These are phyloP conservation scores for Fusarium brevicatenulatum DNA, from an alignment of 2,329 filamentous ascomycete genomes.

Conservation along the genomic window DNA sequence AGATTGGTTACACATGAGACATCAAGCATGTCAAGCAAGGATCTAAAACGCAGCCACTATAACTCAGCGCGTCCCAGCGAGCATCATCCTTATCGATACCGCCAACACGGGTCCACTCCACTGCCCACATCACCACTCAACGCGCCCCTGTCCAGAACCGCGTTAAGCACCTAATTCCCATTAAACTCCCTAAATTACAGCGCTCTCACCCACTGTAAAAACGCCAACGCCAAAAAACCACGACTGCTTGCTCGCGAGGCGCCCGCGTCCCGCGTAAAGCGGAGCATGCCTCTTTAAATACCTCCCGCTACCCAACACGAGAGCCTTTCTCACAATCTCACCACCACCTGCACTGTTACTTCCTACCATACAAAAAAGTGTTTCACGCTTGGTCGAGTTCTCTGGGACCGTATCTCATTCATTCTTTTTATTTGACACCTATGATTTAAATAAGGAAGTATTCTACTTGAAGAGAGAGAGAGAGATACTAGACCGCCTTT, in stretches of 20 bases:
- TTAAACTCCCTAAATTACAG: conserved; percentile 3
- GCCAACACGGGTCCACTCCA: not conserved
- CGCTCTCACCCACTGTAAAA: conserved; percentile 6
- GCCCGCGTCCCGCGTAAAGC: conserved; percentile 24
- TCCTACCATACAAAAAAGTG: conserved; percentile 1
- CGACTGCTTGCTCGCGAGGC: conserved; percentile 16
- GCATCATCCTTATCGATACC: conserved; percentile 35
- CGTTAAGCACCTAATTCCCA: conserved; percentile 29
- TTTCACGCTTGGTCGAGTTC: conserved; percentile 9
- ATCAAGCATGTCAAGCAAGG: conserved; percentile 22
- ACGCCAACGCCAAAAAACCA: conserved; percentile 34
- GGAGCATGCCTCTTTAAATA: conserved; percentile 38
- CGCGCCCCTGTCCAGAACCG: conserved; percentile 13
- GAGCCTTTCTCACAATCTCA: conserved; percentile 12
- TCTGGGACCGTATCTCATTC: conserved; percentile 9
- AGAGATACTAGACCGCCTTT: conserved; percentile 26
- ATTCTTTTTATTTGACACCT: not conserved
- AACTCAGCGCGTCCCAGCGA: conserved; percentile 31
- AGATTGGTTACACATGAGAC: conserved; percentile 1
- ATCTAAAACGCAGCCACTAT: conserved; percentile 27
- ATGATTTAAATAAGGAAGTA: not conserved
- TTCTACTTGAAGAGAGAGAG: too few relatives aligned
- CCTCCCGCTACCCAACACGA: conserved; percentile 38
- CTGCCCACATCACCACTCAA: conserved; percentile 24
- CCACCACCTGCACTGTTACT: not conserved